Percentiles rank a stretch among this genome's conserved stretches.
Evolutionary conservation across 1,284 basidiomycete genomes (phyloP).

Genomic region (Trichosporon faecale): DNA sequence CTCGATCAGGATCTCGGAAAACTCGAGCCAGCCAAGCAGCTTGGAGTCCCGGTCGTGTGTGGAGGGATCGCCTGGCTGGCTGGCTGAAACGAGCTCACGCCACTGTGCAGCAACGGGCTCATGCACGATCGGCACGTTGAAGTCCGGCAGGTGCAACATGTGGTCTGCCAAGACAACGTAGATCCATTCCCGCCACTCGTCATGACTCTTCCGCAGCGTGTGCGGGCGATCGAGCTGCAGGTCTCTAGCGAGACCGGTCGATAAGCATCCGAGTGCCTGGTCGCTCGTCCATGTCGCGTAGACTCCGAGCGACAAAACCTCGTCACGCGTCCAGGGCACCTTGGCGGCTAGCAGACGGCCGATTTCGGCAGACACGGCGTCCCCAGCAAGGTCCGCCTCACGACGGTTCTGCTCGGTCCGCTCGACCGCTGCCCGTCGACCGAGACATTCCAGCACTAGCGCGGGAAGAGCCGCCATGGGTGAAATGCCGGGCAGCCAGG

Average conservation of each 20-base stretch:
- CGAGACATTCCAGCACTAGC: constrained; percentile 37
- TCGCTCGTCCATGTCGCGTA: constrained; percentile 50
- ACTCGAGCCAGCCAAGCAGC: constrained; percentile 51
- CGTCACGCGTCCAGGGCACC: constrained; percentile 40
- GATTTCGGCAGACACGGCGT: constrained; percentile 34
- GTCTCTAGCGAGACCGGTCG: constrained; percentile 40
- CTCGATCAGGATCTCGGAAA: constrained; percentile 46
- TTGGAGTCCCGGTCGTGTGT: constrained; percentile 48
- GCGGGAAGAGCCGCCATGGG: constrained; percentile 38
- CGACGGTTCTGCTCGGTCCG: constrained; percentile 29
- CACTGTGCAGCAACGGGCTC: constrained; percentile 39
- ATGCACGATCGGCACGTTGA: constrained; percentile 33
- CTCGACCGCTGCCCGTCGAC: constrained; percentile 36
- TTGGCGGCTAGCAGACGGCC: constrained; percentile 32
- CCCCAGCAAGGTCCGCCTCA: constrained; percentile 29
- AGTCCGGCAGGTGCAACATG: constrained; percentile 41
- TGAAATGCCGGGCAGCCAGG: constrained; percentile 46
- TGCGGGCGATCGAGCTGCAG: constrained; percentile 35
- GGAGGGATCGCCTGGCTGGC: constrained; percentile 32
- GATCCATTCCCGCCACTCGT: constrained; percentile 51
- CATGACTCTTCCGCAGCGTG: constrained; percentile 30
- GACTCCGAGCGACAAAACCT: constrained; percentile 44
- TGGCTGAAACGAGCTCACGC: constrained; percentile 38
- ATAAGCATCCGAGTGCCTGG: constrained; percentile 35
- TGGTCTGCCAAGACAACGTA: constrained; percentile 49